These are phyloP conservation scores for Liriodendron chinense DNA, from an alignment of 164 flowering plant genomes.

Conservation along the genomic window DNA sequence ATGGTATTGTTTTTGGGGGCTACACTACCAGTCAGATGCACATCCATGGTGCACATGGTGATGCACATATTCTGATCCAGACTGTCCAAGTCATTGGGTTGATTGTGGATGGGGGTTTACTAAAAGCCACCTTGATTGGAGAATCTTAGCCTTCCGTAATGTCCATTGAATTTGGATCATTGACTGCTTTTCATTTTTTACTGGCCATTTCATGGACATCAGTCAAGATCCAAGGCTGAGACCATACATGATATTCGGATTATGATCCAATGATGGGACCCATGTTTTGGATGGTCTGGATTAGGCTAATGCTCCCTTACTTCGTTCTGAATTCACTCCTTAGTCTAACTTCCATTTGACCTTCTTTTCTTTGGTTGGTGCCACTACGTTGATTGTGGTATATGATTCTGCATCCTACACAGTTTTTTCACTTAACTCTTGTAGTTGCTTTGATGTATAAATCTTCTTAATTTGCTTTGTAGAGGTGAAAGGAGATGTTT, in stretches of 20 bases:
- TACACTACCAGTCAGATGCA: background rate
- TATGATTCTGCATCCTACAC: background rate
- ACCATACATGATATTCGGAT: background rate
- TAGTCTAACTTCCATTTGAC: no score
- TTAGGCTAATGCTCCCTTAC: background rate
- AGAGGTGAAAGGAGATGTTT: background rate
- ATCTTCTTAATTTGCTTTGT: background rate
- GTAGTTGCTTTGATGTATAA: background rate
- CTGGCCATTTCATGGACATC: background rate
- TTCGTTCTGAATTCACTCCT: no score
- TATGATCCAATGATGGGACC: background rate
- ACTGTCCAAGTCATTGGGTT: background rate
- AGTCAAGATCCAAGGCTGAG: background rate
- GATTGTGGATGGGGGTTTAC: background rate
- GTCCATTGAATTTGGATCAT: background rate
- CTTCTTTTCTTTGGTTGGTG: no score
- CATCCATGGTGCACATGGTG: background rate
- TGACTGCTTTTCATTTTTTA: background rate
- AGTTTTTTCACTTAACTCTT: background rate
- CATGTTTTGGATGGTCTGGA: background rate
- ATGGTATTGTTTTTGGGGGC: background rate
- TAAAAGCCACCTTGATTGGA: background rate
- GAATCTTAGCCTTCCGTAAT: background rate
- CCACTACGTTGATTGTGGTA: background rate
- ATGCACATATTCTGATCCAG: background rate